Conservation (phyloP, 495 filamentous ascomycete genomes). For the Annulohypoxylon moriforme region DNA sequence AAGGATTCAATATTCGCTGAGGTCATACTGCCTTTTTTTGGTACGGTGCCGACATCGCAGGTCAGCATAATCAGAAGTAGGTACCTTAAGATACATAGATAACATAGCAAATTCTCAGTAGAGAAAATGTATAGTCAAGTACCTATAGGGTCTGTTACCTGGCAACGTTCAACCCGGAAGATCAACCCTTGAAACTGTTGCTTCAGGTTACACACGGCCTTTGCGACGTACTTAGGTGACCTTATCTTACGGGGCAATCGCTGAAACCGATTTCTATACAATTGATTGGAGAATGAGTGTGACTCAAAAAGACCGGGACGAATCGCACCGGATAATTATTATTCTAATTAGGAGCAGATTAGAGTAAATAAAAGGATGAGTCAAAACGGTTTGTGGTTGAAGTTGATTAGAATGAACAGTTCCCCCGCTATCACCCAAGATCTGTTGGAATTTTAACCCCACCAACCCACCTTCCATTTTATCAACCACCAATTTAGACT, state of each 20-base stretch:
- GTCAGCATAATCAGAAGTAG: neutral
- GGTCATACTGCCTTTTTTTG: constrained; percentile 10
- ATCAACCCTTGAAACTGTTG: constrained; percentile 33
- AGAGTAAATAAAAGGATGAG: constrained; percentile 5
- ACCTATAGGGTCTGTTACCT: neutral
- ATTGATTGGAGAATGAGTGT: constrained; percentile 14
- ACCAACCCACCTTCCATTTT: constrained; percentile 30
- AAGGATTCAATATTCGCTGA: constrained; percentile 9
- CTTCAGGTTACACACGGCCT: constrained; percentile 30
- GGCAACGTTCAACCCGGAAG: neutral
- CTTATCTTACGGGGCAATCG: constrained; percentile 25
- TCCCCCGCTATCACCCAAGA: constrained; percentile 1
- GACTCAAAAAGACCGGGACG: constrained; percentile 24
- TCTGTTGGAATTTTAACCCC: constrained; percentile 23
- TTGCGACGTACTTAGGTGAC: neutral
- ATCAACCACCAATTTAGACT: constrained; percentile 11
- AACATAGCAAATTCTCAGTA: neutral
- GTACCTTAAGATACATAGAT: neutral
- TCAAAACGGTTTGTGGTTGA: neutral
- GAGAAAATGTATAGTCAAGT: neutral
- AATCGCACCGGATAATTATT: constrained; percentile 11
- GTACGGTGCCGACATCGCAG: constrained; percentile 24
- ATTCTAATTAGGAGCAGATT: neutral
- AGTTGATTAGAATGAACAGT: neutral
- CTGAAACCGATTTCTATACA: constrained; percentile 29